Conservation (phyloP, 2,329 filamentous ascomycete genomes). For the Colletotrichum graminicola region DNA sequence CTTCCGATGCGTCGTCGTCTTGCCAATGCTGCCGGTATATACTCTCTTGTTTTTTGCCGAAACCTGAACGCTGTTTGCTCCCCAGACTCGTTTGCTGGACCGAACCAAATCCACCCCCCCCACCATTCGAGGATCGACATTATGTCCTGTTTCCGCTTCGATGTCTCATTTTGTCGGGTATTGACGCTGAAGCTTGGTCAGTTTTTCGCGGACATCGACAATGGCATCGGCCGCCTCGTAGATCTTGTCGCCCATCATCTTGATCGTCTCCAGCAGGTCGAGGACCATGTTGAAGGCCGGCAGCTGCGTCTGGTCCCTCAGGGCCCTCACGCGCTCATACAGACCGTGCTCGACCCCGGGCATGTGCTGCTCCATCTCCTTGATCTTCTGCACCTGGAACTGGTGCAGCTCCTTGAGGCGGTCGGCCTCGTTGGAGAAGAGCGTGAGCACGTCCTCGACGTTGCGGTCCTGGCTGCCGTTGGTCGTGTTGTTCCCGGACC, state of each 20-base stretch:
- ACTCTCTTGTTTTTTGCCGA: conserved; percentile 27
- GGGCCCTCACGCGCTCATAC: conserved; percentile 49
- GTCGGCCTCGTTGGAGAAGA: conserved; percentile 43
- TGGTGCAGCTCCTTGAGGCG: conserved; percentile 54
- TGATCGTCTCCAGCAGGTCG: conserved; percentile 42
- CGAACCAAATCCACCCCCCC: neutral
- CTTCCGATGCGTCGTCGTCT: conserved; percentile 1
- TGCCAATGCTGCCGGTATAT: conserved; percentile 27
- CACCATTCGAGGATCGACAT: neutral
- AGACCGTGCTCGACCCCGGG: conserved; percentile 61
- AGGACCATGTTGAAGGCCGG: conserved; percentile 42
- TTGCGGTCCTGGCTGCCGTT: conserved; percentile 59
- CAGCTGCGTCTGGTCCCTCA: conserved; percentile 42
- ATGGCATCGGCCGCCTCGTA: conserved; percentile 41
- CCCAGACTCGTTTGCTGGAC: neutral
- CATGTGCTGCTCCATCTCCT: conserved; percentile 62
- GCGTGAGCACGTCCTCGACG: conserved; percentile 40
- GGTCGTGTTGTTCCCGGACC: conserved; percentile 29
- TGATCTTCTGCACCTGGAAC: conserved; percentile 52
- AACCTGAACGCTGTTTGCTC: conserved; percentile 38
- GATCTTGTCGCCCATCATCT: conserved; percentile 44
- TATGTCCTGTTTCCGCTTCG: conserved; percentile 35
- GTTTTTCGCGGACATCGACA: conserved; percentile 44
- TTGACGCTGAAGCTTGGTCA: conserved; percentile 45
- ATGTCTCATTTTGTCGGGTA: conserved; percentile 47